Percentiles rank a stretch among this genome's conserved stretches.
phyloP scores from a whole-genome alignment of 139 green algal species.

The Asterochloris sp. region DNA sequence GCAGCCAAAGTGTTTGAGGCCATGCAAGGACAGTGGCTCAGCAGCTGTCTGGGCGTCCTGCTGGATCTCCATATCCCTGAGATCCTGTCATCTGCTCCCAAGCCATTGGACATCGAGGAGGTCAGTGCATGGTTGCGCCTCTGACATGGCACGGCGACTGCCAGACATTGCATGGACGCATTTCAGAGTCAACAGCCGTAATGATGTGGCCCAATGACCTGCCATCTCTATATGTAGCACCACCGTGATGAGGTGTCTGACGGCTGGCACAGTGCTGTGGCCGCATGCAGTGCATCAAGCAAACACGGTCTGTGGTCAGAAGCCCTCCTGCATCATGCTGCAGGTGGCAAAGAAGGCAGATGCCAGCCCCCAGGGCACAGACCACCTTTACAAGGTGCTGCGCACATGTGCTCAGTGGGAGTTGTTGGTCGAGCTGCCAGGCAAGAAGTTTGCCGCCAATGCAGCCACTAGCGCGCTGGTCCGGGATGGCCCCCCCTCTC shows the following conservation, averaged over 20 bases:
- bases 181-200: background rate
- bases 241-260: background rate
- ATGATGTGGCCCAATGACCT: no score
- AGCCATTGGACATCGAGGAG: conserved; percentile 7
- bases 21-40: conserved; percentile 32
- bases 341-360: conserved; percentile 23
- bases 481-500: conserved; percentile 11
- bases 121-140: background rate
- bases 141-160: background rate
- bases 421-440: conserved; percentile 22
- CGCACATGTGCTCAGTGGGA: conserved; percentile 22
- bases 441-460: conserved; percentile 15
- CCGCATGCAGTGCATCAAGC: background rate
- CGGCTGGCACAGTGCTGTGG: background rate
- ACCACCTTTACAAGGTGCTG: conserved; percentile 34
- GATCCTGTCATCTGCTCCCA: conserved; percentile 6
- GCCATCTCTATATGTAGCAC: background rate
- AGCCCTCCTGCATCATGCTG: background rate
- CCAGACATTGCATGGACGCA: background rate
- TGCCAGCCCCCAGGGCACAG: conserved; percentile 3
- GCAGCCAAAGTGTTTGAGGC: conserved; percentile 26
- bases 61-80: conserved; percentile 27
- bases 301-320: background rate
- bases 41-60: conserved; percentile 23
- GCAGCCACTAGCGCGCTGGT: conserved; percentile 20